These are phyloP conservation scores for Saturnispora ahearnii DNA, from an alignment of 805 yeast genomes.

Conservation along the genomic window DNA sequence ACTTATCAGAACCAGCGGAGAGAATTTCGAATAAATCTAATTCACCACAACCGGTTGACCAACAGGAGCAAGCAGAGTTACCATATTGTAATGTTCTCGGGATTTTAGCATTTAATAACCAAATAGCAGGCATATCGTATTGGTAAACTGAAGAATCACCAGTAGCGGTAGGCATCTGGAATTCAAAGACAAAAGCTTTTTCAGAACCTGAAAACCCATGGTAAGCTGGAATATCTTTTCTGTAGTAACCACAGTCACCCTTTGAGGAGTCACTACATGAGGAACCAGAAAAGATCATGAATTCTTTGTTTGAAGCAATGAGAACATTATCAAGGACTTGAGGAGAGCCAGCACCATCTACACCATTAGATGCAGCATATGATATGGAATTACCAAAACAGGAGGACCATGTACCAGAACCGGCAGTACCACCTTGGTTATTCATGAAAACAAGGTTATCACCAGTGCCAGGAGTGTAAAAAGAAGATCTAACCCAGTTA, in stretches of 20 bases:
- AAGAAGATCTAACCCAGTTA: constrained; percentile 70
- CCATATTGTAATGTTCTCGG: constrained; percentile 97
- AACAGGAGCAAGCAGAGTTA: constrained; percentile 77
- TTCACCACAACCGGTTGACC: constrained; percentile 98
- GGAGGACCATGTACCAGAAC: constrained; percentile 82
- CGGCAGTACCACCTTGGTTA: constrained; percentile 73
- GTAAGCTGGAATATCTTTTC: constrained; percentile 82
- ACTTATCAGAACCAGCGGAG: constrained; percentile 60
- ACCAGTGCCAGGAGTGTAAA: constrained; percentile 56
- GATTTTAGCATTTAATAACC: constrained; percentile 65
- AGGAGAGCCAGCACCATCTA: constrained; percentile 60
- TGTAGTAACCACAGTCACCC: constrained; percentile 75
- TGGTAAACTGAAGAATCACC: constrained; percentile 31
- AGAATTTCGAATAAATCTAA: constrained; percentile 89
- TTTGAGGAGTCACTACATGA: constrained; percentile 41
- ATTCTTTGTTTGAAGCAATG: constrained; percentile 67
- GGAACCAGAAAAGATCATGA: constrained; percentile 69
- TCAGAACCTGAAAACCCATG: constrained; percentile 83
- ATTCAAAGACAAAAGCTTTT: constrained; percentile 89
- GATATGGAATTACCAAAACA: constrained; percentile 91
- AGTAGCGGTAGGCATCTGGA: constrained; percentile 72
- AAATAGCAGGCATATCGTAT: constrained; percentile 87
- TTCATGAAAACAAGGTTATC: constrained; percentile 75
- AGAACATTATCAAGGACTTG: constrained; percentile 61
- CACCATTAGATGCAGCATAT: constrained; percentile 71